A percentile compares a stretch with the other conserved stretches of the same genome.
Conservation (phyloP, 1,139 yeast species). For the Protomyces gravidus region DNA sequence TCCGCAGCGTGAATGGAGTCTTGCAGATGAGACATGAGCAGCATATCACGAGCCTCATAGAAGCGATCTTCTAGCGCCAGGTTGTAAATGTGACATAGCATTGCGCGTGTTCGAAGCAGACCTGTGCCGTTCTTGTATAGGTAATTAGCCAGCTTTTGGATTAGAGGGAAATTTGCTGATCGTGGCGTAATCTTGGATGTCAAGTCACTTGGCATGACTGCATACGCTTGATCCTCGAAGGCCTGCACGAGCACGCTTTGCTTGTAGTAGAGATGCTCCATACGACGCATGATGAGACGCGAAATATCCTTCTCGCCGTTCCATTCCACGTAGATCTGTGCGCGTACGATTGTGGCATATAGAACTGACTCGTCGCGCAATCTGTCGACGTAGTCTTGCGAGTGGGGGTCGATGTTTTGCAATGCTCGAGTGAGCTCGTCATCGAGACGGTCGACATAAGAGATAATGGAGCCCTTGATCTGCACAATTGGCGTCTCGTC, state of each 20-base stretch:
- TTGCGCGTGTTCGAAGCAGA: slow-evolving; percentile 73
- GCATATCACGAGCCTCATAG: slow-evolving; percentile 78
- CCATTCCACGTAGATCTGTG: slow-evolving; percentile 77
- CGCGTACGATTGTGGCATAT: slow-evolving; percentile 72
- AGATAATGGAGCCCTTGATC: slow-evolving; percentile 77
- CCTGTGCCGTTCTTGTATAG: slow-evolving; percentile 64
- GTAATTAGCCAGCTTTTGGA: slow-evolving; percentile 61
- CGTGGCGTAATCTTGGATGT: slow-evolving; percentile 43
- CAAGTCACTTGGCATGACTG: slow-evolving; percentile 43
- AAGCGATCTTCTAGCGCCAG: slow-evolving; percentile 84
- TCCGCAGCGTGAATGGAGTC: slow-evolving; percentile 78
- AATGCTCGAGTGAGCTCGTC: slow-evolving; percentile 88
- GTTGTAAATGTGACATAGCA: slow-evolving; percentile 81
- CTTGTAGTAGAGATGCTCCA: slow-evolving; percentile 92
- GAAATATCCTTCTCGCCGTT: slow-evolving; percentile 44
- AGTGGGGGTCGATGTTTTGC: slow-evolving; percentile 88
- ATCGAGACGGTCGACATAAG: slow-evolving; percentile 87
- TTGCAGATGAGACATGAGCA: slow-evolving; percentile 79
- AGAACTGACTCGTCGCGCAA: slow-evolving; percentile 79
- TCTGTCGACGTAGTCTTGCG: slow-evolving; percentile 87
- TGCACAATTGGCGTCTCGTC: slow-evolving; percentile 60
- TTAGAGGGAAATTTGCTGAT: slow-evolving; percentile 45
- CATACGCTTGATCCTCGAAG: slow-evolving; percentile 72
- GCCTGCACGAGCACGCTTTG: slow-evolving; percentile 68
- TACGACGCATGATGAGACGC: slow-evolving; percentile 74